A percentile compares a stretch with the other conserved stretches of the same genome.
Evolutionary conservation across 2,329 filamentous ascomycete species (phyloP).

Genomic region (Cryphonectria nitschkei): DNA sequence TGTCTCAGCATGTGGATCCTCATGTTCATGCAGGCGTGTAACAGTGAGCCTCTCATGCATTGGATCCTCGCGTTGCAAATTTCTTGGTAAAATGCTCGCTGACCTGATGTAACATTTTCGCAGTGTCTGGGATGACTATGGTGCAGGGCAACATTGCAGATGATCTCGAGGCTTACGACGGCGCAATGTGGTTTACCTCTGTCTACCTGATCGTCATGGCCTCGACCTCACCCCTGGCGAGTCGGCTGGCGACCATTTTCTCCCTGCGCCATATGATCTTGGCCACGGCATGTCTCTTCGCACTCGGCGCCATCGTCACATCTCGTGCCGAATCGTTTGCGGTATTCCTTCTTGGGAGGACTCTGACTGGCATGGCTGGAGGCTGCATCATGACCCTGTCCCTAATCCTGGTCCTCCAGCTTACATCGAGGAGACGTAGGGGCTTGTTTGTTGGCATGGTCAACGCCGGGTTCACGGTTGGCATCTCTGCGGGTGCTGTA

Average conservation of each 20-base stretch:
- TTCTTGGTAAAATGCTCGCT: conserved; percentile 1
- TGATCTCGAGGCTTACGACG: conserved; percentile 73
- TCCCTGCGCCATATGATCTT: conserved; percentile 68
- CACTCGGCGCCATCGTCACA: conserved; percentile 67
- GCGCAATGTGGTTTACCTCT: conserved; percentile 80
- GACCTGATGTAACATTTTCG: conserved; percentile 37
- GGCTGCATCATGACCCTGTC: conserved; percentile 74
- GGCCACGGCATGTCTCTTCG: conserved; percentile 59
- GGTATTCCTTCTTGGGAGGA: conserved; percentile 70
- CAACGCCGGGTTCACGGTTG: conserved; percentile 73
- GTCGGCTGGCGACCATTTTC: conserved; percentile 75
- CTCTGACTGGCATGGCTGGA: conserved; percentile 69
- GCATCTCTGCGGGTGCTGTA: conserved; percentile 72
- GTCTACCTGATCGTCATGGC: conserved; percentile 70
- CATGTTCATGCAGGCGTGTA: conserved; percentile 60
- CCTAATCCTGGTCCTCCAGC: conserved; percentile 76
- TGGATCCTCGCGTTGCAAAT: background rate
- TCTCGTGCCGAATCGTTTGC: conserved; percentile 61
- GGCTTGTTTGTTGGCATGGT: conserved; percentile 76
- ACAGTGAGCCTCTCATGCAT: background rate
- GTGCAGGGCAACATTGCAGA: conserved; percentile 77
- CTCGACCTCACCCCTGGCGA: conserved; percentile 68
- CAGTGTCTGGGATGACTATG: conserved; percentile 75
- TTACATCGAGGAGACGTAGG: conserved; percentile 67
- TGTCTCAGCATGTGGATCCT: conserved; percentile 57